Evolutionary conservation across 805 yeast species (phyloP).

Genomic region (Saccharomyces jurei): DNA sequence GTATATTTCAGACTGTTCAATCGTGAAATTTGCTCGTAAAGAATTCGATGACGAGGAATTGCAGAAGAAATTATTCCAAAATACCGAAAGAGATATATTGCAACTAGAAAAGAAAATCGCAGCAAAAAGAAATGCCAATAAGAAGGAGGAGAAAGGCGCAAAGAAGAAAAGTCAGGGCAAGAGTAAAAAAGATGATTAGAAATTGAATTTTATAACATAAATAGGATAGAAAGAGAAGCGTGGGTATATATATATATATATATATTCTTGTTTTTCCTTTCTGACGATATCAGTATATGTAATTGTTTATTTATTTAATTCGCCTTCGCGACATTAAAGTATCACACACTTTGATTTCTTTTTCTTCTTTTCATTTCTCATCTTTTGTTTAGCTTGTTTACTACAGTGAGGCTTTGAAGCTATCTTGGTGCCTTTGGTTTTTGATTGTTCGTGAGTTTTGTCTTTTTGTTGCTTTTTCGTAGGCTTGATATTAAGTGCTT

Average conservation of each 20-base stretch:
- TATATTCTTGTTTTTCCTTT: background rate
- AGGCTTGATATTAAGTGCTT: background rate
- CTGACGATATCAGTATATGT: background rate
- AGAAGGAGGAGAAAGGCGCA: constrained; percentile 11
- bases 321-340: constrained; percentile 6
- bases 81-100: constrained; percentile 51
- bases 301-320: background rate
- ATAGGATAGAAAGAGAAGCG: background rate
- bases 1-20: constrained; percentile 64
- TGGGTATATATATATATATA: background rate
- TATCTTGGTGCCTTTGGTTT: constrained; percentile 3
- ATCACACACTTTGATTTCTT: constrained; percentile 20
- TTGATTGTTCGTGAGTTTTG: background rate
- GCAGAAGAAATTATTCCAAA: constrained; percentile 52
- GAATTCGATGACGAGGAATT: constrained; percentile 59
- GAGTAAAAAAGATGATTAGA: constrained; percentile 1
- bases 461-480: constrained; percentile 2
- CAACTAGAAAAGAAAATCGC: constrained; percentile 67
- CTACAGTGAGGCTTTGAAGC: background rate
- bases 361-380: constrained; percentile 8
- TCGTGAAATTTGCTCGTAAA: constrained; percentile 44
- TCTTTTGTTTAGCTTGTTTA: background rate
- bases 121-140: constrained; percentile 43
- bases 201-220: background rate
- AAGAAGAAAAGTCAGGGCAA: constrained; percentile 2